phyloP scores from a whole-genome alignment of 1,284 basidiomycete species.

The Albatrellus sp. region DNA sequence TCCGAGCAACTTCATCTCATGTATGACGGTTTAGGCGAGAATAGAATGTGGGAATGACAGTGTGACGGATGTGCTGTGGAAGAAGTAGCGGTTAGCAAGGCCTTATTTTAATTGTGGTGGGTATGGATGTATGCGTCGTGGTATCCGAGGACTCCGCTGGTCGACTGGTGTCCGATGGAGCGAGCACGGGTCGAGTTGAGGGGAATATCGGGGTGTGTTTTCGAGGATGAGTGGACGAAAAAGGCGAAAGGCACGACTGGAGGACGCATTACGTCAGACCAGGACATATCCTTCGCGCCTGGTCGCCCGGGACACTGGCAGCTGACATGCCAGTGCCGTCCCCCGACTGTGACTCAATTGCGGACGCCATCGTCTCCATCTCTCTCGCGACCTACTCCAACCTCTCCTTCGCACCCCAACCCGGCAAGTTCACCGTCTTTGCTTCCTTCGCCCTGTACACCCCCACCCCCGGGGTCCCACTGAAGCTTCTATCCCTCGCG shows the following conservation, averaged over 20 bases:
- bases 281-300: too few relatives aligned
- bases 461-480: constrained; percentile 1
- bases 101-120: background rate
- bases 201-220: too few relatives aligned
- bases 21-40: too few relatives aligned
- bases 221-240: too few relatives aligned
- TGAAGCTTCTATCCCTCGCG: constrained; percentile 57
- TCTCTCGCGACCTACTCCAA: constrained; percentile 32
- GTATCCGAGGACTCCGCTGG: too few relatives aligned
- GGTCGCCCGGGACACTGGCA: too few relatives aligned
- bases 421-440: constrained; percentile 44
- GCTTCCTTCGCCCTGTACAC: constrained; percentile 42
- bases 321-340: too few relatives aligned
- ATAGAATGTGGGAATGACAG: background rate
- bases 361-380: constrained; percentile 14
- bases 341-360: background rate
- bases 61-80: background rate
- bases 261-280: too few relatives aligned
- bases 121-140: too few relatives aligned
- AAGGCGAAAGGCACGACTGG: too few relatives aligned
- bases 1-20: constrained; percentile 7
- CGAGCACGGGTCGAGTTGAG: too few relatives aligned
- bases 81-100: background rate
- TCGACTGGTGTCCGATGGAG: too few relatives aligned
- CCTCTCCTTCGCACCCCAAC: constrained; percentile 33